These are phyloP conservation scores for Xerocomus amazonicus DNA, from an alignment of 1,284 basidiomycete species.

Conservation along the genomic window DNA sequence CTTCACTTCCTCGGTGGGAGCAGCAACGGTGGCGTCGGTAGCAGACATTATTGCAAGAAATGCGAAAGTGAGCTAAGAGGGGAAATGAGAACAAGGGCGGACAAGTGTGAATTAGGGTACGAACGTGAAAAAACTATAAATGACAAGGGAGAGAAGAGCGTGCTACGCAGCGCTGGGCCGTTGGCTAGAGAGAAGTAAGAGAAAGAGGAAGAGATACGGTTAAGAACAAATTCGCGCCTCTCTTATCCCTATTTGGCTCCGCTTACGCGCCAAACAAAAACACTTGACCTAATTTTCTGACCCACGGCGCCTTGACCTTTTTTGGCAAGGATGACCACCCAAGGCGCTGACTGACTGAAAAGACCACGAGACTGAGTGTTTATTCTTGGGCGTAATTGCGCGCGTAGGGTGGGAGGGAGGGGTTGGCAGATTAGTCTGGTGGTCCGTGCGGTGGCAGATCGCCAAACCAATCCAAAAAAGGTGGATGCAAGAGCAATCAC, in stretches of 20 bases:
- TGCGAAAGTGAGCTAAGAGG: conserved; percentile 46
- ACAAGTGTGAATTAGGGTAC: conserved; percentile 21
- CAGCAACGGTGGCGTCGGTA: conserved; percentile 50
- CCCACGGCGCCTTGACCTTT: conserved; percentile 12
- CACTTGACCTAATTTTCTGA: conserved; percentile 31
- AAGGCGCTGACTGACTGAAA: neutral
- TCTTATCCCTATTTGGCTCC: conserved; percentile 54
- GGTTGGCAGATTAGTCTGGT: conserved; percentile 8
- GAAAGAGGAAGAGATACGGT: conserved; percentile 50
- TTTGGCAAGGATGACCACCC: too few relatives aligned
- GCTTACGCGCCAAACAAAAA: conserved; percentile 41
- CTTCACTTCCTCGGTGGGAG: conserved; percentile 52
- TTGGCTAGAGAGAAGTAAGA: conserved; percentile 40
- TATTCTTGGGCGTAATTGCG: too few relatives aligned
- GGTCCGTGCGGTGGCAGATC: conserved; percentile 35
- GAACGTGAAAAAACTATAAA: conserved; percentile 45
- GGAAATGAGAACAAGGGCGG: conserved; percentile 14
- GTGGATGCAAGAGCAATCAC: conserved; percentile 22
- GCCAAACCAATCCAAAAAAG: conserved; percentile 12
- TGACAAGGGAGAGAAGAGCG: conserved; percentile 49
- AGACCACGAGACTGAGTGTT: too few relatives aligned
- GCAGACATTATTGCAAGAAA: conserved; percentile 76
- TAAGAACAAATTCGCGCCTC: conserved; percentile 35
- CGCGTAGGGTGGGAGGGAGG: too few relatives aligned
- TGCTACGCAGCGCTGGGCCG: conserved; percentile 51